Evolutionary conservation across 2,329 filamentous ascomycete genomes (phyloP).

Genomic region (Botrytis aclada): DNA sequence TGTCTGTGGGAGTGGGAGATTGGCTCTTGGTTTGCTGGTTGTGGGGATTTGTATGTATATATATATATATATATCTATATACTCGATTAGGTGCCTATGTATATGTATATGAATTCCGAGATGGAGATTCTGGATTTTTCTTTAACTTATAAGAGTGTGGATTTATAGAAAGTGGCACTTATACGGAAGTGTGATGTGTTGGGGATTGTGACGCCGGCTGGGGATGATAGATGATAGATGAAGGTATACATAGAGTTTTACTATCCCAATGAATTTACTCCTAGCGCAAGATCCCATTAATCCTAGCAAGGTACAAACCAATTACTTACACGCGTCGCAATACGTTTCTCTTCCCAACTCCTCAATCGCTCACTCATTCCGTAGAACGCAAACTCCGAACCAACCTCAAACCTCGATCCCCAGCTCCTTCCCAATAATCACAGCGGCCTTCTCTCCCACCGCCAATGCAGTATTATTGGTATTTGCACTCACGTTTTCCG

Average conservation of each 20-base stretch:
- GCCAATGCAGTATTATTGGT: conserved; percentile 47
- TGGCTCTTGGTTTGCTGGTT: not conserved
- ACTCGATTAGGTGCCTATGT: no score
- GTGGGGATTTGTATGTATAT: not conserved
- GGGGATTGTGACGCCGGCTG: not conserved
- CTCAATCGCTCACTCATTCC: not conserved
- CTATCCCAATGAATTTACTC: not conserved
- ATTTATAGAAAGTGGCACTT: not conserved
- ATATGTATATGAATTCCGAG: not conserved
- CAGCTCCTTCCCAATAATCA: conserved; percentile 42
- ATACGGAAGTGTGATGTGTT: not conserved
- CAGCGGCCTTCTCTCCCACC: conserved; percentile 43
- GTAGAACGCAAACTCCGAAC: conserved; percentile 30
- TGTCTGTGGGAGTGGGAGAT: not conserved
- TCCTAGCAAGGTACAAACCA: not conserved
- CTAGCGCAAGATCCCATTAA: not conserved
- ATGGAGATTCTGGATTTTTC: not conserved
- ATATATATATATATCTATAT: not conserved
- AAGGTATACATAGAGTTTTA: not conserved
- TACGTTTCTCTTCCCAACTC: no score
- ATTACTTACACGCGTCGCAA: not conserved
- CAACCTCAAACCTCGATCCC: conserved; percentile 35
- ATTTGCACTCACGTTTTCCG: conserved; percentile 44
- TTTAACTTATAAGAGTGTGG: no score
- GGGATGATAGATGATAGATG: no score